Percentiles rank a stretch among this genome's conserved stretches.
Conservation (phyloP, 1,139 yeast genomes). For the Candida sp. region DNA sequence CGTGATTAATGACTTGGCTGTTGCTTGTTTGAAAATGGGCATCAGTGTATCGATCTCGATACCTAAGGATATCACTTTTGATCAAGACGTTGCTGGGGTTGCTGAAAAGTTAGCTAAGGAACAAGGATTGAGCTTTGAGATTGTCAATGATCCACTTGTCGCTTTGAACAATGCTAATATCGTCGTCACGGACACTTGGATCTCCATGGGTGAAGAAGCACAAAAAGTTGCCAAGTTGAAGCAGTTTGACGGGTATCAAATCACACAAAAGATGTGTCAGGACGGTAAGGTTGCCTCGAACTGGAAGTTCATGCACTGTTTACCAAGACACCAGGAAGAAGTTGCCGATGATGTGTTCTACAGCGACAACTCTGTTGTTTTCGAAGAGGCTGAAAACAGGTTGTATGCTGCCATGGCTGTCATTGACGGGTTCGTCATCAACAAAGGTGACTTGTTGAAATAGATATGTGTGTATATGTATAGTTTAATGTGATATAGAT, state of each 20-base stretch:
- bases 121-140: slow-evolving; percentile 58
- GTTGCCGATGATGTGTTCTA: slow-evolving; percentile 94
- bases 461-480: slow-evolving; percentile 7
- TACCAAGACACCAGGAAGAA: slow-evolving; percentile 95
- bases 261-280: slow-evolving; percentile 65
- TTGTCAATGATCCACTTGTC: slow-evolving; percentile 71
- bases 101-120: slow-evolving; percentile 59
- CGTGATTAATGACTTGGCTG: slow-evolving; percentile 92
- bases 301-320: slow-evolving; percentile 97
- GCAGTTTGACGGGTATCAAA: slow-evolving; percentile 88
- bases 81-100: slow-evolving; percentile 53
- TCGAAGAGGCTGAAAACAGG: slow-evolving; percentile 96
- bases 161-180: slow-evolving; percentile 81
- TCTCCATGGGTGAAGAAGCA: slow-evolving; percentile 96
- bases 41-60: slow-evolving; percentile 85
- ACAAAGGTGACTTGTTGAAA: slow-evolving; percentile 64
- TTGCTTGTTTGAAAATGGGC: slow-evolving; percentile 87
- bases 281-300: slow-evolving; percentile 60
- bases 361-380: slow-evolving; percentile 81
- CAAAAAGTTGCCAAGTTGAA: slow-evolving; percentile 73
- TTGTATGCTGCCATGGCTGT: slow-evolving; percentile 96
- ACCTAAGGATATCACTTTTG: slow-evolving; percentile 74
- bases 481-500: neutral
- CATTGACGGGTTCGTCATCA: slow-evolving; percentile 84
- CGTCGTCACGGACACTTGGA: slow-evolving; percentile 96